Base-by-base conservation (phyloP, 306 rosid species). In the Prosopis cineraria region DNA sequence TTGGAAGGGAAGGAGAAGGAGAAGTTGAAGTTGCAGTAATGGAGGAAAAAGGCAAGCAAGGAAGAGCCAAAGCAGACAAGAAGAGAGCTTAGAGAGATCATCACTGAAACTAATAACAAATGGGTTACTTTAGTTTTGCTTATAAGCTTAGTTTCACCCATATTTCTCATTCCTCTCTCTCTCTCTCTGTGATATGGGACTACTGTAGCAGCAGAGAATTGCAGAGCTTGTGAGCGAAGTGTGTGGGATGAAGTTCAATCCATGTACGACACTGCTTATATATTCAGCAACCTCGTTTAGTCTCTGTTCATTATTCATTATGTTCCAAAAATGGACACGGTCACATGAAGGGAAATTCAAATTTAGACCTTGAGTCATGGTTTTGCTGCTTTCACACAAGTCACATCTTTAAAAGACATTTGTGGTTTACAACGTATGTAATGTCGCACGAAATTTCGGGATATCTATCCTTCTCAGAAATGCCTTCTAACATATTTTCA, bases 61-160 rank as follows among this genome's bases (percentile, higher is more conserved):
- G 75, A 84, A 74, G 77, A 81, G 36, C 79, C 36, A 89, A 78
- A 59, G 82, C 83, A 25, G 89, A 74, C 59, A 84, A 74, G 63
- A 89, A 55, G 65, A 84, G 85, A 52, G 94, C 77, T 85, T 19
- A 91, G 1, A 58, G 90, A 92, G 29, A n/a, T n/a, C n/a, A 89
- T 4, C 59, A 52, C 29, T 64, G 91, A 86, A 77, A 92, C 60
- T 10, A 94, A 41, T 52, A 85, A 59, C 36, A 52, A 20, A 2
- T 86, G 87, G 0, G 89, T 84, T 36, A 87, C 52, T 79, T 63
- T 89, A 19, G 83, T 70, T 7, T 74, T 80, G 8, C 65, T 81
- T 70, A 83, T 84, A 79, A 22, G 24, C 53, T 75, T 77, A 20
- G 20, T 64, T 76, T 81, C 70, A 75, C 73, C 87, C 92, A 82